Conservation (phyloP, 1,284 basidiomycete genomes). For the Ceratobasidium sp. region DNA sequence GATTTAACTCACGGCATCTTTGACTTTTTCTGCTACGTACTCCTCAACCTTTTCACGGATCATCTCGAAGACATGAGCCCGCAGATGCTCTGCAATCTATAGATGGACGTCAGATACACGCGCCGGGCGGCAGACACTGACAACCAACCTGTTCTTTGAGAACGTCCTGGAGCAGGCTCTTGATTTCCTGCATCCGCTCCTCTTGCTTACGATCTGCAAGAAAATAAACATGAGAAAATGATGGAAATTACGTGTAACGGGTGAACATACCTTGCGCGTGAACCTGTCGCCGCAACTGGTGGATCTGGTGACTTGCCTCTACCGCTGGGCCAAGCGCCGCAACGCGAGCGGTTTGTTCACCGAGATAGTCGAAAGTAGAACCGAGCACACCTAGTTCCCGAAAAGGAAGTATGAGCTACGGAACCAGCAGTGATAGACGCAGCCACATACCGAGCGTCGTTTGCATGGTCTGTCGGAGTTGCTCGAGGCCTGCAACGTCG, state of each 20-base stretch:
- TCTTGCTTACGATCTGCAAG: slow-evolving; percentile 52
- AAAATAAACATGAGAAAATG: background rate
- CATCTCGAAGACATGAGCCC: slow-evolving; percentile 52
- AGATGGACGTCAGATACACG: background rate
- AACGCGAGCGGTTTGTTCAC: slow-evolving; percentile 59
- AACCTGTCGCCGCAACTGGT: slow-evolving; percentile 55
- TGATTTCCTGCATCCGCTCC: slow-evolving; percentile 55
- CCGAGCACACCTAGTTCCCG: slow-evolving; percentile 49
- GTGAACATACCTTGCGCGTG: slow-evolving; percentile 53
- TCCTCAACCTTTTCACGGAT: slow-evolving; percentile 54
- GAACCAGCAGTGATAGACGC: background rate
- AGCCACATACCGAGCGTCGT: slow-evolving; percentile 53
- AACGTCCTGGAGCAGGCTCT: slow-evolving; percentile 54
- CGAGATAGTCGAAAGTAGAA: slow-evolving; percentile 59
- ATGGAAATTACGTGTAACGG: background rate
- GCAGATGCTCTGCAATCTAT: slow-evolving; percentile 55
- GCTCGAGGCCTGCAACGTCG: slow-evolving; percentile 58
- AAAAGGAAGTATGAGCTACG: slow-evolving; percentile 33
- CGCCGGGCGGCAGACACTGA: no score
- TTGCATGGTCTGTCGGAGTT: slow-evolving; percentile 60
- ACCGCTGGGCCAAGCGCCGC: slow-evolving; percentile 59
- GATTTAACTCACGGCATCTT: slow-evolving; percentile 46
- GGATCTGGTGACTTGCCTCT: slow-evolving; percentile 59
- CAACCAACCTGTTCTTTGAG: slow-evolving; percentile 54
- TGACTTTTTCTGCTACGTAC: slow-evolving; percentile 56